Conservation (phyloP, 768 basidiomycete genomes). For the Lentinula lateritia region DNA sequence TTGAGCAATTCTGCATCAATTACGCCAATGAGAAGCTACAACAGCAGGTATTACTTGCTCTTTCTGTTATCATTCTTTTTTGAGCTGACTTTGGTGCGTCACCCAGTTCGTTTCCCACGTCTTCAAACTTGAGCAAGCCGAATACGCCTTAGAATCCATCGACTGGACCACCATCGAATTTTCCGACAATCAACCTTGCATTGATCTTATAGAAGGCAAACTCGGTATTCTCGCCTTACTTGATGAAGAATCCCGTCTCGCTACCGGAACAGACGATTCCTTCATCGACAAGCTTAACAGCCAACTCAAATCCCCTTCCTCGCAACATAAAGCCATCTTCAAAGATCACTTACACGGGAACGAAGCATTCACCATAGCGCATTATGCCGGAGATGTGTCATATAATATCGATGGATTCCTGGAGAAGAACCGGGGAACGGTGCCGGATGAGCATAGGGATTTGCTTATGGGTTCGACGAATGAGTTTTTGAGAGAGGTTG, state of each 20-base stretch:
- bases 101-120: slow-evolving; percentile 96
- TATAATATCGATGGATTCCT: slow-evolving; percentile 99
- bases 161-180: slow-evolving; percentile 99
- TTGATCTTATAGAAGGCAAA: slow-evolving; percentile 96
- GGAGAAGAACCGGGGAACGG: slow-evolving; percentile 98
- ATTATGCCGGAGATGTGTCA: slow-evolving; percentile 96
- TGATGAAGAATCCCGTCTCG: slow-evolving; percentile 97
- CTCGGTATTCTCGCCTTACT: slow-evolving; percentile 91
- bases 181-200: slow-evolving; percentile 97
- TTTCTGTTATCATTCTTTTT: not conserved
- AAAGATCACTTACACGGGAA: slow-evolving; percentile 99
- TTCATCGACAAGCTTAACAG: slow-evolving; percentile 89
- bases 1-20: slow-evolving; percentile 99
- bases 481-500: slow-evolving; percentile 88
- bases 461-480: slow-evolving; percentile 85
- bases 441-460: slow-evolving; percentile 95
- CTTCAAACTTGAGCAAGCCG: slow-evolving; percentile 98
- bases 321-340: slow-evolving; percentile 75
- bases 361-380: slow-evolving; percentile 94
- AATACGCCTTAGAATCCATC: slow-evolving; percentile 96
- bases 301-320: slow-evolving; percentile 69
- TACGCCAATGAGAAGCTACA: slow-evolving; percentile 98
- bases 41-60: slow-evolving; percentile 68
- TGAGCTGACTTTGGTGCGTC: not conserved
- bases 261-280: slow-evolving; percentile 86